A percentile compares a stretch with the other conserved stretches of the same genome.
These are phyloP conservation scores for Thalassiosira sp. DNA, from an alignment of 352 stramenopile species.

Conservation along the genomic window DNA sequence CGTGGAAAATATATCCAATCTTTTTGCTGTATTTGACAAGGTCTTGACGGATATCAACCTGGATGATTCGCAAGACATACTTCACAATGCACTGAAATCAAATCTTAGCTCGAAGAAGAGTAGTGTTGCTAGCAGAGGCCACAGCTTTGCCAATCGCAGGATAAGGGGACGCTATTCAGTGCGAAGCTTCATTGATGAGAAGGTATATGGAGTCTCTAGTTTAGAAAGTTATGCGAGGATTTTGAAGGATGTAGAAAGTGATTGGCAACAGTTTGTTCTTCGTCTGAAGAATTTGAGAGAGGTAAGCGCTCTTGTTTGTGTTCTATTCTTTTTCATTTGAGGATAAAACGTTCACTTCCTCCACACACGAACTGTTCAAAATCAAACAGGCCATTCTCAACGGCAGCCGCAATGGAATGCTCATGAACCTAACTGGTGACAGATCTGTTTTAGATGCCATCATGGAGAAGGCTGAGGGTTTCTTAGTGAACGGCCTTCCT, in stretches of 20 bases:
- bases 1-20: slow-evolving; percentile 56
- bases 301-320: no score
- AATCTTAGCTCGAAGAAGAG: slow-evolving; percentile 54
- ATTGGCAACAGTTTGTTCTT: slow-evolving; percentile 68
- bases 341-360: no score
- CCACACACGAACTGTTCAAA: no score
- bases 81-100: slow-evolving; percentile 53
- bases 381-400: slow-evolving; percentile 52
- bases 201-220: slow-evolving; percentile 68
- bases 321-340: no score
- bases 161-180: slow-evolving; percentile 57
- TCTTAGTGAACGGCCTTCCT: slow-evolving; percentile 67
- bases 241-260: slow-evolving; percentile 44
- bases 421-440: slow-evolving; percentile 84
- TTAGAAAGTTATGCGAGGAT: slow-evolving; percentile 43
- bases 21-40: slow-evolving; percentile 77
- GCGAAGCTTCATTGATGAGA: slow-evolving; percentile 67
- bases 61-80: slow-evolving; percentile 37
- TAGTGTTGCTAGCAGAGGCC: slow-evolving; percentile 54
- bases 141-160: slow-evolving; percentile 58
- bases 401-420: slow-evolving; percentile 65
- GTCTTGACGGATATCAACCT: slow-evolving; percentile 59
- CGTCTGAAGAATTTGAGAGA: slow-evolving; percentile 66
- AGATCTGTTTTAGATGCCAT: slow-evolving; percentile 58
- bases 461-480: slow-evolving; percentile 55